These are phyloP conservation scores for Apiotrichum sp. DNA, from an alignment of 1,284 basidiomycete genomes.

Conservation along the genomic window DNA sequence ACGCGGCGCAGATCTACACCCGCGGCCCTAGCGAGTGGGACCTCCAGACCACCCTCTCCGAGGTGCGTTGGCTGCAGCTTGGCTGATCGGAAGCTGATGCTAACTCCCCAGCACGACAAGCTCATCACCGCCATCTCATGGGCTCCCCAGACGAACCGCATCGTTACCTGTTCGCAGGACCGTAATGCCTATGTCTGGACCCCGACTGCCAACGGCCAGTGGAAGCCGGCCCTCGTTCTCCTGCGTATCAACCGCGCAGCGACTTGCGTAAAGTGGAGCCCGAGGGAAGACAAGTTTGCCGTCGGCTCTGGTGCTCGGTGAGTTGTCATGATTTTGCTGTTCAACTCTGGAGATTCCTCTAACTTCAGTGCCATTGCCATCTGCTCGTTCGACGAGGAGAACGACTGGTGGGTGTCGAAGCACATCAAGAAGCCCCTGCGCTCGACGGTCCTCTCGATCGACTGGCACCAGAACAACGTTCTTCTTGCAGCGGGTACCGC, in stretches of 20 bases:
- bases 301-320: conserved; percentile 92
- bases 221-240: conserved; percentile 97
- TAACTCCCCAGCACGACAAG: conserved; percentile 78
- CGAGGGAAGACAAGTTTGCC: conserved; percentile 97
- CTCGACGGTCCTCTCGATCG: conserved; percentile 85
- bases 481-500: conserved; percentile 89
- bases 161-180: conserved; percentile 97
- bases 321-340: conserved; percentile 19
- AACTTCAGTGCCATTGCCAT: conserved; percentile 72
- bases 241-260: conserved; percentile 93
- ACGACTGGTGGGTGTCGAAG: conserved; percentile 99
- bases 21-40: conserved; percentile 64
- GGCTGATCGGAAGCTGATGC: background rate
- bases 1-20: conserved; percentile 77
- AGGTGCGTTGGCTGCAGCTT: conserved; percentile 54
- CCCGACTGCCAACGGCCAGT: conserved; percentile 63
- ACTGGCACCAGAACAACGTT: conserved; percentile 98
- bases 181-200: conserved; percentile 99
- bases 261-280: conserved; percentile 92
- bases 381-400: conserved; percentile 91
- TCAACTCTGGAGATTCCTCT: no score
- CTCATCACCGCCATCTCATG: conserved; percentile 97
- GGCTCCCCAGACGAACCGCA: conserved; percentile 92
- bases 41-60: conserved; percentile 70
- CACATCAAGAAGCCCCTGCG: conserved; percentile 94